phyloP scores from a whole-genome alignment of 2,329 filamentous ascomycete genomes.

The Xylariales sp. region DNA sequence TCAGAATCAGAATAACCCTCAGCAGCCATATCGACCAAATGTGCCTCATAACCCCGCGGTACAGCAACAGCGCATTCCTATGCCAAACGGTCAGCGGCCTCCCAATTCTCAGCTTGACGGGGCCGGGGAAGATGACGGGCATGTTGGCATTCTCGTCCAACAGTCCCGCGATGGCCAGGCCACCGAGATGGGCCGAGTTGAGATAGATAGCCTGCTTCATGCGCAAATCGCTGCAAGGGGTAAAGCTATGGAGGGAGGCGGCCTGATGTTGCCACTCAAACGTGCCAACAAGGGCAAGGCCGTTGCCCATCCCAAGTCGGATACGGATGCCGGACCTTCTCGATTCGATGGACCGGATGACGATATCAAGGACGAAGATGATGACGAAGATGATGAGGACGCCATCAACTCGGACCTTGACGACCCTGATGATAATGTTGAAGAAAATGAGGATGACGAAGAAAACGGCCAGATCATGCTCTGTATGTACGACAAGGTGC shows the following conservation, averaged over 20 bases:
- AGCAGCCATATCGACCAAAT: conserved; percentile 48
- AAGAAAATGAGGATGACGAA: conserved; percentile 88
- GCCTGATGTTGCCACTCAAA: conserved; percentile 78
- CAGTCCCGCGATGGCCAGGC: conserved; percentile 65
- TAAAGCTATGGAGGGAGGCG: conserved; percentile 77
- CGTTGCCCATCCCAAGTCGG: conserved; percentile 42
- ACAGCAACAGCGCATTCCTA: conserved; percentile 51
- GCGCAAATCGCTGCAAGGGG: conserved; percentile 73
- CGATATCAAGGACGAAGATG: conserved; percentile 63
- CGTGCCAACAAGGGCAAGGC: conserved; percentile 60
- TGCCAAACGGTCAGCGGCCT: conserved; percentile 57
- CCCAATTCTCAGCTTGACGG: conserved; percentile 79
- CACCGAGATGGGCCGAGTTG: conserved; percentile 67
- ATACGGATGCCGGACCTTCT: conserved; percentile 51
- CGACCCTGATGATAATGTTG: conserved; percentile 86
- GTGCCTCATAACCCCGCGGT: conserved; percentile 34
- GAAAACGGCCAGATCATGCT: conserved; percentile 93
- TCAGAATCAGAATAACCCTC: conserved; percentile 46
- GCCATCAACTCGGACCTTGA: conserved; percentile 99
- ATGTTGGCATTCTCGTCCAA: conserved; percentile 69
- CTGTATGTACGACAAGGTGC: conserved; percentile 99
- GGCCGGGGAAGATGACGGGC: conserved; percentile 68
- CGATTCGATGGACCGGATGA: conserved; percentile 74
- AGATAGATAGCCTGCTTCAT: conserved; percentile 77
- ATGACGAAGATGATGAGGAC: conserved; percentile 75